These are phyloP conservation scores for Ensete glaucum DNA, from an alignment of 176 grass and related monocot species.

Conservation along the genomic window DNA sequence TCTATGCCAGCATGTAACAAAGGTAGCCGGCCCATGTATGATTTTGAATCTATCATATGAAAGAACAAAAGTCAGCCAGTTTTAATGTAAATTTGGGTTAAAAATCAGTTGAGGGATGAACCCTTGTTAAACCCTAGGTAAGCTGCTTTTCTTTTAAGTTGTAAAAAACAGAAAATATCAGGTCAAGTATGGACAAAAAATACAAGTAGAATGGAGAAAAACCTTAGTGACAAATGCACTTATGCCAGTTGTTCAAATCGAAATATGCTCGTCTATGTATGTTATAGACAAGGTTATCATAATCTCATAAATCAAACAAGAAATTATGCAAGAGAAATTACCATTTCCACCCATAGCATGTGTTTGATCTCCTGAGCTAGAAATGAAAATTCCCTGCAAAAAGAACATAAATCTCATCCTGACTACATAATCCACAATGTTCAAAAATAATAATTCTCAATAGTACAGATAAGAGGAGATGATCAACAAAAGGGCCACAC, in stretches of 20 bases:
- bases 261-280: background rate
- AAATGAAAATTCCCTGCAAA: slow-evolving; percentile 92
- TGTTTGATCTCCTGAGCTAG: slow-evolving; percentile 78
- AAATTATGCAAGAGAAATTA: slow-evolving; percentile 20
- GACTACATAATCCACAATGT: background rate
- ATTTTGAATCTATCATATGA: too few relatives aligned
- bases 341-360: slow-evolving; percentile 84
- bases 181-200: background rate
- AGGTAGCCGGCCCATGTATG: too few relatives aligned
- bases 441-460: slow-evolving; percentile 13
- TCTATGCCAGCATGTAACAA: background rate
- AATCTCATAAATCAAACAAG: background rate
- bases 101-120: too few relatives aligned
- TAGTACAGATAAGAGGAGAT: background rate
- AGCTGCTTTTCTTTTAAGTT: too few relatives aligned
- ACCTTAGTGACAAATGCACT: too few relatives aligned
- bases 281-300: background rate
- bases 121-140: too few relatives aligned
- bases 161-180: too few relatives aligned
- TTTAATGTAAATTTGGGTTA: too few relatives aligned
- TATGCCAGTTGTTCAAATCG: background rate
- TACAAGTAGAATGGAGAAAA: background rate
- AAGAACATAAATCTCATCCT: slow-evolving; percentile 20
- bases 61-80: too few relatives aligned
- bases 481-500: slow-evolving; percentile 12